phyloP scores from a whole-genome alignment of 768 basidiomycete species.

The Tubosaeta sp. region DNA sequence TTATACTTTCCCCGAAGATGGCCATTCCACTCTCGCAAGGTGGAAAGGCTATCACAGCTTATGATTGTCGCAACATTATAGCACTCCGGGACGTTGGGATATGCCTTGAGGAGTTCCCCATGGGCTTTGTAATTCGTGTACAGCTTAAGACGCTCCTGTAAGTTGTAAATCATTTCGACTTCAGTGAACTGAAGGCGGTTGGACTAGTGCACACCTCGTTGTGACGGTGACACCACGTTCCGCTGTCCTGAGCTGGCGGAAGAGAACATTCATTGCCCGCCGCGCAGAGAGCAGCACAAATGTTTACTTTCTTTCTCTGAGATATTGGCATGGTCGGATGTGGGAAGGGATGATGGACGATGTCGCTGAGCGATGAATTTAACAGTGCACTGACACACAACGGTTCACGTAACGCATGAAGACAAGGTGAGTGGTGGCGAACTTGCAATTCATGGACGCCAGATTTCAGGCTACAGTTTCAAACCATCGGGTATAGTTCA shows the following conservation, averaged over 20 bases:
- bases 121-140: conserved; percentile 36
- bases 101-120: conserved; percentile 29
- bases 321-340: conserved; percentile 2
- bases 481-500: not conserved
- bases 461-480: not conserved
- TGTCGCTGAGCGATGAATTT: too few relatives aligned
- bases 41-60: conserved; percentile 28
- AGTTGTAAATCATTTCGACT: not conserved
- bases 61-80: conserved; percentile 21
- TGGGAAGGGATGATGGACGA: too few relatives aligned
- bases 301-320: conserved; percentile 7
- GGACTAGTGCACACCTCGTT: conserved; percentile 23
- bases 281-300: conserved; percentile 16
- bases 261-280: conserved; percentile 14
- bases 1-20: conserved; percentile 31
- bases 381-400: too few relatives aligned
- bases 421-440: too few relatives aligned
- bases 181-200: not conserved
- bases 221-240: conserved; percentile 29
- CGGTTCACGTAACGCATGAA: too few relatives aligned
- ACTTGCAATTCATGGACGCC: not conserved
- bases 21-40: conserved; percentile 32
- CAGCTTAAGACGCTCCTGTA: conserved; percentile 33
- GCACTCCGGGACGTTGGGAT: conserved; percentile 26
- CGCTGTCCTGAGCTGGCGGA: conserved; percentile 1